A percentile compares a stretch with the other conserved stretches of the same genome.
Evolutionary conservation across 192 early-diverging fungal species (phyloP).

Genomic region (Entophlyctis helioformis): DNA sequence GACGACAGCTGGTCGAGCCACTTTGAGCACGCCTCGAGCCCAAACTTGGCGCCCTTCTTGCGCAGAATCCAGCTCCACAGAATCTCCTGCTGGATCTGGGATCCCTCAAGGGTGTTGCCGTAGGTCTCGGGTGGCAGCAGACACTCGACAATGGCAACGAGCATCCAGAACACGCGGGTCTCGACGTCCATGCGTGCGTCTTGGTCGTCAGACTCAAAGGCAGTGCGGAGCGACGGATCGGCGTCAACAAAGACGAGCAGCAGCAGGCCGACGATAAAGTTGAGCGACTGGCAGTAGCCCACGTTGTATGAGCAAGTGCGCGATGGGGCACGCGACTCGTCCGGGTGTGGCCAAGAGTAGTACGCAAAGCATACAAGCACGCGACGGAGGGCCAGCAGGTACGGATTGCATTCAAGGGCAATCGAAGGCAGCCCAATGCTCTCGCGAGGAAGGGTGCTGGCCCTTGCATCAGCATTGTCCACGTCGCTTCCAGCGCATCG

Average conservation of each 20-base stretch:
- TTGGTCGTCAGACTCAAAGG: slow-evolving; percentile 8
- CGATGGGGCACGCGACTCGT: slow-evolving; percentile 9
- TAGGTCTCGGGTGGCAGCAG: slow-evolving; percentile 65
- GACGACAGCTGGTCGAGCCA: slow-evolving; percentile 19
- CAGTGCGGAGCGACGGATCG: background rate
- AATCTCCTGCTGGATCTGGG: slow-evolving; percentile 60
- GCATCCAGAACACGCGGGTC: slow-evolving; percentile 67
- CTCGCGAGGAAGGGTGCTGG: no score
- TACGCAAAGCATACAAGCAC: slow-evolving; percentile 64
- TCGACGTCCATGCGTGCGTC: slow-evolving; percentile 33
- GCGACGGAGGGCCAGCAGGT: slow-evolving; percentile 43
- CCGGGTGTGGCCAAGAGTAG: slow-evolving; percentile 40
- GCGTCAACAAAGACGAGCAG: slow-evolving; percentile 40
- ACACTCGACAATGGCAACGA: slow-evolving; percentile 61
- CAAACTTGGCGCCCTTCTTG: slow-evolving; percentile 27
- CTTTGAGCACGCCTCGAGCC: slow-evolving; percentile 24
- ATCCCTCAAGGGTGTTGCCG: slow-evolving; percentile 59
- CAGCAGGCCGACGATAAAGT: slow-evolving; percentile 64
- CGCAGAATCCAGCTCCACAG: slow-evolving; percentile 35
- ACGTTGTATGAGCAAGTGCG: slow-evolving; percentile 36
- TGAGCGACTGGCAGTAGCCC: slow-evolving; percentile 77
- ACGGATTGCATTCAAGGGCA: slow-evolving; percentile 15
- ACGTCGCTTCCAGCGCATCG: no score
- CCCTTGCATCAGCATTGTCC: no score
- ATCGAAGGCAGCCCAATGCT: no score